Percentiles rank a stretch among this genome's conserved stretches.
Evolutionary conservation across 192 early-diverging fungal species (phyloP).

Genomic region (Borealophlyctis nickersoniae): DNA sequence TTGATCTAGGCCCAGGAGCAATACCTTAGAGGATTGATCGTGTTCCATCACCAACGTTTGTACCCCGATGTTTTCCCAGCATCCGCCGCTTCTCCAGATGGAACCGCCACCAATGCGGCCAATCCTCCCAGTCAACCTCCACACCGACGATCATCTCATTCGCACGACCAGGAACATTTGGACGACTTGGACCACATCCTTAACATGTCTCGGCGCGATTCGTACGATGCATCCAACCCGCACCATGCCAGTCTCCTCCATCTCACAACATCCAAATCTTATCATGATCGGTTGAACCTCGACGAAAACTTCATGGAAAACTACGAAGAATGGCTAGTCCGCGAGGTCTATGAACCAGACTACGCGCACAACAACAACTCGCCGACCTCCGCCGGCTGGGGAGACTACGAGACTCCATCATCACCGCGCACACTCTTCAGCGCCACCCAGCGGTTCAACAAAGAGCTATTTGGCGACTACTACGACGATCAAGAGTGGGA

Average conservation of each 20-base stretch:
- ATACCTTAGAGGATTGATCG: conserved; percentile 57
- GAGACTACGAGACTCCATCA: not conserved
- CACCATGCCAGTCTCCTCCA: conserved; percentile 12
- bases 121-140: conserved; percentile 10
- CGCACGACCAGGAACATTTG: conserved; percentile 10
- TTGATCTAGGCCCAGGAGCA: conserved; percentile 60
- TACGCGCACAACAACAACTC: not conserved
- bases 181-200: conserved; percentile 33
- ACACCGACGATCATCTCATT: conserved; percentile 7
- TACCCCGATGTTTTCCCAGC: conserved; percentile 32
- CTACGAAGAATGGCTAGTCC: conserved; percentile 60
- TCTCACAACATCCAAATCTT: conserved; percentile 17
- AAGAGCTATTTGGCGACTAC: conserved; percentile 21
- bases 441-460: conserved; percentile 26
- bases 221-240: conserved; percentile 8
- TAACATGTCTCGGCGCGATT: conserved; percentile 20
- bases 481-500: conserved; percentile 21
- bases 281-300: conserved; percentile 35
- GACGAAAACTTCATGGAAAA: conserved; percentile 61
- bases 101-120: conserved; percentile 3
- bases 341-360: conserved; percentile 26
- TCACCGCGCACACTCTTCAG: conserved; percentile 21
- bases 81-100: not conserved
- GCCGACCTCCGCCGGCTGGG: conserved; percentile 7
- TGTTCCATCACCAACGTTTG: conserved; percentile 55